These are phyloP conservation scores for Aspergillus conjunctus DNA, from an alignment of 495 filamentous ascomycete genomes.

Conservation along the genomic window DNA sequence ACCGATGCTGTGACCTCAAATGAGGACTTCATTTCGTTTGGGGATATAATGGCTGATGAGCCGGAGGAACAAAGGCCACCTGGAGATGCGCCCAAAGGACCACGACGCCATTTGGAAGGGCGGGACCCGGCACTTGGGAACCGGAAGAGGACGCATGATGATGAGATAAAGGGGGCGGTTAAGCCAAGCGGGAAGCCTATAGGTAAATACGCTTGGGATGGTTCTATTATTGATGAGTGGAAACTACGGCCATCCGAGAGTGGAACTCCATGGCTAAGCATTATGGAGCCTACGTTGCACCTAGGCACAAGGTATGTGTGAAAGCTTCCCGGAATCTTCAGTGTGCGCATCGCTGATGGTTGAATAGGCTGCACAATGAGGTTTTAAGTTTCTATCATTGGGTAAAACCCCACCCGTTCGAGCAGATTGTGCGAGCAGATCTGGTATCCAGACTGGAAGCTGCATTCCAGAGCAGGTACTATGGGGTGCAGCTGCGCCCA, in stretches of 20 bases:
- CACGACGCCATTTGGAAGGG: constrained; percentile 27
- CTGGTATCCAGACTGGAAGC: constrained; percentile 65
- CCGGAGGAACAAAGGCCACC: constrained; percentile 30
- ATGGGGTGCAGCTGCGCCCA: constrained; percentile 60
- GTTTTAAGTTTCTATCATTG: constrained; percentile 87
- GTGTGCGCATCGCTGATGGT: constrained; percentile 3
- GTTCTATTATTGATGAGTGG: constrained; percentile 62
- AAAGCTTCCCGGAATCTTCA: background rate
- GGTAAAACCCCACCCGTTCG: constrained; percentile 73
- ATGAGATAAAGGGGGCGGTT: constrained; percentile 58
- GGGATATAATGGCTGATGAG: constrained; percentile 55
- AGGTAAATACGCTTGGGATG: constrained; percentile 45
- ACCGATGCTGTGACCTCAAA: constrained; percentile 60
- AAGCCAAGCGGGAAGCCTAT: constrained; percentile 48
- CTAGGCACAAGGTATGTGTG: constrained; percentile 36
- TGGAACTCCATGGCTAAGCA: constrained; percentile 63
- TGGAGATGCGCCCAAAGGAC: constrained; percentile 41
- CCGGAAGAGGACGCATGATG: constrained; percentile 72
- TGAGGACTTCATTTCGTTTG: constrained; percentile 84
- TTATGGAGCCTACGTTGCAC: constrained; percentile 33
- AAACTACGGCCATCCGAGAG: constrained; percentile 39
- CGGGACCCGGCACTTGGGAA: constrained; percentile 45
- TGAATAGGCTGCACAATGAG: constrained; percentile 70
- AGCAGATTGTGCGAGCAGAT: constrained; percentile 70
- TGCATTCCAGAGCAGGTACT: constrained; percentile 53